A percentile compares a stretch with the other conserved stretches of the same genome.
phyloP scores from a whole-genome alignment of 108 stramenopile species.

The Licmophora abbreviata region DNA sequence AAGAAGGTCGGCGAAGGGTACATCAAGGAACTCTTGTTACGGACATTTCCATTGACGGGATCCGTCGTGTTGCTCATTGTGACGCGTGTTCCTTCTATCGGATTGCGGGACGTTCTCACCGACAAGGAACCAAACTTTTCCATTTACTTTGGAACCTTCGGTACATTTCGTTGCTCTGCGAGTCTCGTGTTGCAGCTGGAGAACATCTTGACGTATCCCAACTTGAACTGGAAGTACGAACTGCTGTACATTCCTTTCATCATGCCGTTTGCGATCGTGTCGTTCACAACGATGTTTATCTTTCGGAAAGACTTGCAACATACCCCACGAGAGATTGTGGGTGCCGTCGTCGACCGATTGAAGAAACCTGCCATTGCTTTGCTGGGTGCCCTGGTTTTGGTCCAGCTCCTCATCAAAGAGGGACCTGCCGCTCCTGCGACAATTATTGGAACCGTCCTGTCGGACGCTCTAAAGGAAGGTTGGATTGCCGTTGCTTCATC shows the following conservation, averaged over 20 bases:
- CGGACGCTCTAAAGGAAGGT: conserved; percentile 40
- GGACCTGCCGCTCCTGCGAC: conserved; percentile 40
- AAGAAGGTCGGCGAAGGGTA: conserved; percentile 35
- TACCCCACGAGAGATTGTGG: conserved; percentile 18
- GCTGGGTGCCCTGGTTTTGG: conserved; percentile 42
- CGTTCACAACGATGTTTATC: conserved; percentile 35
- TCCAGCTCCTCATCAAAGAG: conserved; percentile 41
- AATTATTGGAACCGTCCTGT: conserved; percentile 41
- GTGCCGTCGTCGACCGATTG: conserved; percentile 22
- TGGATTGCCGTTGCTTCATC: no score
- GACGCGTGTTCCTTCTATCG: no score
- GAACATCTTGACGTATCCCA: no score
- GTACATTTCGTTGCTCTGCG: no score
- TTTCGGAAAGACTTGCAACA: conserved; percentile 30
- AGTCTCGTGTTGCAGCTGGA: no score
- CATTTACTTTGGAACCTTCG: no score
- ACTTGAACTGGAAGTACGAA: no score
- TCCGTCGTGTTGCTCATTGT: no score
- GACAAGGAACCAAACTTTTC: no score
- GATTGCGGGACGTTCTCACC: no score
- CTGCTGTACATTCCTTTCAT: conserved; percentile 56
- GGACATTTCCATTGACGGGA: no score
- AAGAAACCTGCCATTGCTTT: conserved; percentile 45
- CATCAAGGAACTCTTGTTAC: conserved; percentile 23
- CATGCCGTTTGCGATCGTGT: conserved; percentile 51